These are phyloP conservation scores for Ascoidea rubescens DNA, from an alignment of 805 yeast species.

Conservation along the genomic window DNA sequence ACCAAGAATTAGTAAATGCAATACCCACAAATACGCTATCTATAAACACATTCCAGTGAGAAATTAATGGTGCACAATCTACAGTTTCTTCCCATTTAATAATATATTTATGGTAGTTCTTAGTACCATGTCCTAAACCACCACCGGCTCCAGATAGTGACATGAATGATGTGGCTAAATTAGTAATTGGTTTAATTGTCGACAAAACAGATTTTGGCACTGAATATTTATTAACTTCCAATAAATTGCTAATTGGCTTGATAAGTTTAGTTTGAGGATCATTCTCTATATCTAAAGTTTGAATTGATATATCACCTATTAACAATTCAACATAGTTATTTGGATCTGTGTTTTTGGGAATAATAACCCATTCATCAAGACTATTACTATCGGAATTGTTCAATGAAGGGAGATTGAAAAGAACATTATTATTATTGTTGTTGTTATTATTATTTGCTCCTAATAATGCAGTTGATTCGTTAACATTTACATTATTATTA, in stretches of 20 bases:
- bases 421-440: background rate
- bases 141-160: background rate
- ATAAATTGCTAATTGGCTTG: background rate
- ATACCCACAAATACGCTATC: constrained; percentile 18
- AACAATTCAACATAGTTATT: background rate
- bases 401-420: too few relatives aligned
- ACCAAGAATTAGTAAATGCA: constrained; percentile 9
- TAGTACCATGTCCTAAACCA: background rate
- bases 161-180: background rate
- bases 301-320: background rate
- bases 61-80: constrained; percentile 7
- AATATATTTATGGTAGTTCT: constrained; percentile 8
- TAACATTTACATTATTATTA: too few relatives aligned
- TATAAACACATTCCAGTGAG: constrained; percentile 19
- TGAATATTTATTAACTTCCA: constrained; percentile 3
- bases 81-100: constrained; percentile 14
- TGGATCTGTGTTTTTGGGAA: constrained; percentile 11
- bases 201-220: constrained; percentile 1
- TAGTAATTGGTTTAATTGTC: constrained; percentile 1
- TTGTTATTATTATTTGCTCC: too few relatives aligned
- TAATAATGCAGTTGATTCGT: background rate
- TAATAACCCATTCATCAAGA: constrained; percentile 14
- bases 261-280: too few relatives aligned
- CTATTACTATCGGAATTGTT: background rate
- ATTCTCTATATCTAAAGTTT: background rate